These are phyloP conservation scores for Thalassiosira tumida DNA, from an alignment of 352 stramenopile genomes.

Conservation along the genomic window DNA sequence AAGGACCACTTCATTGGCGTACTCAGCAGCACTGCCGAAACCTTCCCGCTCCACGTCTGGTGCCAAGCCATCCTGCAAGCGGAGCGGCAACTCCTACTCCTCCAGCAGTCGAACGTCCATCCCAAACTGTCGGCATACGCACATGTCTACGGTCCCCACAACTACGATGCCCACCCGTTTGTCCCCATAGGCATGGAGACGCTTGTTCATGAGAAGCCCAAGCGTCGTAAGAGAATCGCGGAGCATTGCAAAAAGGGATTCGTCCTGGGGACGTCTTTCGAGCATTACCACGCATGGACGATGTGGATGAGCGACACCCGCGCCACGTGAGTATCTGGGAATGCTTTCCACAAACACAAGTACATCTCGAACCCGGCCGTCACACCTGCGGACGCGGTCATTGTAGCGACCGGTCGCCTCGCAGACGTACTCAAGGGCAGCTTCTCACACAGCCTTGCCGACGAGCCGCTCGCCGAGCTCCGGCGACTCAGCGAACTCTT, in stretches of 20 bases:
- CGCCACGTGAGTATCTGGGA: not conserved
- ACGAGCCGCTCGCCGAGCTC: too few relatives aligned
- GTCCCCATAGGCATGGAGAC: constrained; percentile 4
- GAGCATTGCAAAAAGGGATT: constrained; percentile 1
- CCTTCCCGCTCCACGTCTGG: constrained; percentile 37
- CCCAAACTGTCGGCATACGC: not conserved
- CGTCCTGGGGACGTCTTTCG: constrained; percentile 17
- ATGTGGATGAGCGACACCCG: not conserved
- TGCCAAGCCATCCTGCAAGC: constrained; percentile 51
- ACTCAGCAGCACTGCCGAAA: constrained; percentile 26
- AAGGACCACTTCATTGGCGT: constrained; percentile 78
- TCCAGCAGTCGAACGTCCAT: not conserved
- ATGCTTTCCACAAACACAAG: constrained; percentile 9
- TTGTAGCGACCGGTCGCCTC: too few relatives aligned
- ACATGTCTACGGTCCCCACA: not conserved
- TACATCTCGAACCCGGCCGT: constrained; percentile 13
- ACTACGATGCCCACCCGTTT: not conserved
- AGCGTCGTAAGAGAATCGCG: not conserved
- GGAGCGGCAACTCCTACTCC: not conserved
- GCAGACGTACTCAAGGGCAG: too few relatives aligned
- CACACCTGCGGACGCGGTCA: not conserved
- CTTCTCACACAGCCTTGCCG: too few relatives aligned
- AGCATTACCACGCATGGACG: constrained; percentile 46
- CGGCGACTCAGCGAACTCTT: too few relatives aligned
- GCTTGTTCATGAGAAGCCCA: constrained; percentile 31